Evolutionary conservation across 2,329 filamentous ascomycete species (phyloP).

Genomic region (Clarireedia sp.): DNA sequence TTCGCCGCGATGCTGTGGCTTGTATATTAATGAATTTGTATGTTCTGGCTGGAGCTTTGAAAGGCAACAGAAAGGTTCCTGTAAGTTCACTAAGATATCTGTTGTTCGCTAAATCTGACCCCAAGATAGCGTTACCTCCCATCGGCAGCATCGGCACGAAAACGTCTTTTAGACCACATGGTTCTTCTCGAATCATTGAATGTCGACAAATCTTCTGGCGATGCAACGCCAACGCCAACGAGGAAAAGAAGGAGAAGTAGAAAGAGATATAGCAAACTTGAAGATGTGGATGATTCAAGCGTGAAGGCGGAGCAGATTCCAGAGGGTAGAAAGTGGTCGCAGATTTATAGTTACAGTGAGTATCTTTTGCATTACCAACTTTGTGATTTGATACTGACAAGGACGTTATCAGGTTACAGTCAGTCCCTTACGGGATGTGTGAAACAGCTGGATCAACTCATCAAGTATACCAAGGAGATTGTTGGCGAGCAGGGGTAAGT

Average conservation of each 20-base stretch:
- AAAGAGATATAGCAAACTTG: not conserved
- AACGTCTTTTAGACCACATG: slow-evolving; percentile 44
- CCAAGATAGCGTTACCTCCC: slow-evolving; percentile 41
- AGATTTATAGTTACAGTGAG: slow-evolving; percentile 45
- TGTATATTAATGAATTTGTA: slow-evolving; percentile 51
- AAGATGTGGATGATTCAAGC: not conserved
- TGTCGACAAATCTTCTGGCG: slow-evolving; percentile 4
- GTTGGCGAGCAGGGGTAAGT: slow-evolving; percentile 43
- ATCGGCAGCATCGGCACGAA: slow-evolving; percentile 45
- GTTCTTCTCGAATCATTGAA: slow-evolving; percentile 36
- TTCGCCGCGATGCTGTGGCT: slow-evolving; percentile 49
- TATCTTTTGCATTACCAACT: not conserved
- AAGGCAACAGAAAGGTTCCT: slow-evolving; percentile 42
- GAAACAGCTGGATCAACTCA: slow-evolving; percentile 46
- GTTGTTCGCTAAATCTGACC: not conserved
- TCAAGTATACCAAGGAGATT: slow-evolving; percentile 50
- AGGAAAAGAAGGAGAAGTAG: slow-evolving; percentile 2
- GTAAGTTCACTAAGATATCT: slow-evolving; percentile 9
- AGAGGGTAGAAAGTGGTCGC: slow-evolving; percentile 40
- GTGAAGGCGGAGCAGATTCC: slow-evolving; percentile 10
- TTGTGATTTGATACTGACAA: not conserved
- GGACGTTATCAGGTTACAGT: slow-evolving; percentile 33
- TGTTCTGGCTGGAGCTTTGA: slow-evolving; percentile 47
- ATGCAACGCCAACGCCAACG: not conserved
- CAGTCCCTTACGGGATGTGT: slow-evolving; percentile 45